Evolutionary conservation across 2,329 filamentous ascomycete species (phyloP).

Genomic region (Podosphaera aphanis): DNA sequence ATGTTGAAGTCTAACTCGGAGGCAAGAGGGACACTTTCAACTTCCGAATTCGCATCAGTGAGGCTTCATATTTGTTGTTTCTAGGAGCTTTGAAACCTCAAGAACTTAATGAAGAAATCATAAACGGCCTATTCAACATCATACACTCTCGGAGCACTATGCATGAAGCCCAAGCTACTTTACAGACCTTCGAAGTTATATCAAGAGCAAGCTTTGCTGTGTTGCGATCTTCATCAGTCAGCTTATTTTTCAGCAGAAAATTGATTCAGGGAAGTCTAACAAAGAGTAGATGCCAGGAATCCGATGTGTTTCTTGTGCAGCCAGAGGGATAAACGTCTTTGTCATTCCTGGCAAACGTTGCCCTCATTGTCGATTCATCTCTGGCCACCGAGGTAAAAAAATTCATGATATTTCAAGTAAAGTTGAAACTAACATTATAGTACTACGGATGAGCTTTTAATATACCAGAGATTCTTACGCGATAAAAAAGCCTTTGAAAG

Average conservation of each 20-base stretch:
- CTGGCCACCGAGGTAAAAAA: neutral
- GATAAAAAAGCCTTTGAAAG: neutral
- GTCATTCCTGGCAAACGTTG: constrained; percentile 29
- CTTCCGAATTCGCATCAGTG: neutral
- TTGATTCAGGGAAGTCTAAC: constrained; percentile 3
- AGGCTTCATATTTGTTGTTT: neutral
- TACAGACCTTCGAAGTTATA: neutral
- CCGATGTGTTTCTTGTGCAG: constrained; percentile 27
- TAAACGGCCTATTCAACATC: neutral
- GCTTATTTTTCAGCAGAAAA: neutral
- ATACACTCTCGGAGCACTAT: neutral
- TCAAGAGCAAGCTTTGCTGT: neutral
- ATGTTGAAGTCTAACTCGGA: neutral
- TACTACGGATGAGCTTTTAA: neutral
- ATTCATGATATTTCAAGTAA: neutral
- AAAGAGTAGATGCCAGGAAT: constrained; percentile 23
- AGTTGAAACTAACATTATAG: neutral
- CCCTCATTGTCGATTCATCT: constrained; percentile 21
- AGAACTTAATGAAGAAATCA: neutral
- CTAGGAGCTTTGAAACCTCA: neutral
- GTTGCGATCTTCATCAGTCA: constrained; percentile 7
- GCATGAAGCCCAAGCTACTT: neutral
- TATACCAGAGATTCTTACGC: neutral
- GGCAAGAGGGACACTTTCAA: neutral
- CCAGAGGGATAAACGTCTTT: constrained; percentile 28